Percentiles rank a stretch among this genome's conserved stretches.
Conservation (phyloP, 176 grass and related monocot species). For the Oryza rufipogon region DNA sequence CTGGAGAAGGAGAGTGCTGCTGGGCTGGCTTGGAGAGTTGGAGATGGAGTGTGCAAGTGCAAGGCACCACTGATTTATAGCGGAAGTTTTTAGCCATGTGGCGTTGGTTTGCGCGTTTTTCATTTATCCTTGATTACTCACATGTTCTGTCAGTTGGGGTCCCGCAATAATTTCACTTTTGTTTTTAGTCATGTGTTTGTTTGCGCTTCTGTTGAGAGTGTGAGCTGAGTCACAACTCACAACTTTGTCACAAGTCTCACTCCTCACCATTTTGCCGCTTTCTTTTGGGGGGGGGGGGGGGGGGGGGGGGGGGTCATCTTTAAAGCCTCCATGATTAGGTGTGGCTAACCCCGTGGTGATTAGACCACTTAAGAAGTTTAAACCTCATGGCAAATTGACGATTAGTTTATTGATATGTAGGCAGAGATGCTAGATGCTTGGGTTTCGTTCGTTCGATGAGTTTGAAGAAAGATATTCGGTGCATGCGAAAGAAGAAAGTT, state of each 20-base stretch:
- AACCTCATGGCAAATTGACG: slow-evolving; percentile 11
- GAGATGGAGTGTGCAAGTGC: neutral
- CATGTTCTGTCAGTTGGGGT: neutral
- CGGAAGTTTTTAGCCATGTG: neutral
- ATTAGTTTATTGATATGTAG: neutral
- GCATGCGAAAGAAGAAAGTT: too few species aligned
- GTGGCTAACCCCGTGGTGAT: neutral
- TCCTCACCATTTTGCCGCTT: neutral
- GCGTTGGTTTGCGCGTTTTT: neutral
- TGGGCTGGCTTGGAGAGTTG: slow-evolving; percentile 25
- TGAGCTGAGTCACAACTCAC: neutral
- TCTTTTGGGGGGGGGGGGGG: neutral
- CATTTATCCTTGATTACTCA: neutral
- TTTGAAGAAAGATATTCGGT: too few species aligned
- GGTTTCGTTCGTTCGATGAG: too few species aligned
- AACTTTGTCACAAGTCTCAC: neutral
- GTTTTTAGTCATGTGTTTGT: slow-evolving; percentile 20
- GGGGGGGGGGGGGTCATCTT: neutral
- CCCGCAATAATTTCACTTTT: slow-evolving; percentile 24
- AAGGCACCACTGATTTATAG: slow-evolving; percentile 32
- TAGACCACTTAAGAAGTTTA: neutral
- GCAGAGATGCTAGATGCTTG: too few species aligned
- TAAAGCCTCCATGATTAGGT: neutral
- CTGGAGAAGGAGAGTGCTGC: slow-evolving; percentile 1
- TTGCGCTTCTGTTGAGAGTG: slow-evolving; percentile 17